phyloP scores from a whole-genome alignment of 1,284 basidiomycete genomes.

The Cutaneotrichosporon mucoides region DNA sequence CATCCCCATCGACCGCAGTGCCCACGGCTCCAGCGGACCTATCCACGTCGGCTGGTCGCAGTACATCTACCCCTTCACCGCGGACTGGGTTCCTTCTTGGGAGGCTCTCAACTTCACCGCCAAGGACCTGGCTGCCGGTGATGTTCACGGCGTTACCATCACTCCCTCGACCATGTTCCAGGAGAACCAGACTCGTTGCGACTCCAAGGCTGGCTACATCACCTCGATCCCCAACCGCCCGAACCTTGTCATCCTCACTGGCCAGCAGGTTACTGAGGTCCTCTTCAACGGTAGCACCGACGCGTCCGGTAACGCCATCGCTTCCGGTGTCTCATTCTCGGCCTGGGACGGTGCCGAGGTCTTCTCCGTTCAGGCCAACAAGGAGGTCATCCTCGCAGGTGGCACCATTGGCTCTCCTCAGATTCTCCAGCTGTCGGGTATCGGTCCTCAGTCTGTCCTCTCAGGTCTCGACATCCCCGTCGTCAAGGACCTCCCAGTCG shows the following conservation, averaged over 20 bases:
- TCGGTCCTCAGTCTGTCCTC: constrained; percentile 62
- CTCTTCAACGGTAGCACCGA: constrained; percentile 57
- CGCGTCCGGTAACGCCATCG: constrained; percentile 52
- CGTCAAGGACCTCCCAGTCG: constrained; percentile 62
- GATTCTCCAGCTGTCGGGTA: constrained; percentile 65
- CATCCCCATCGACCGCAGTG: constrained; percentile 43
- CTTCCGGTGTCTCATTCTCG: constrained; percentile 60
- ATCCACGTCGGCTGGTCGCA: constrained; percentile 49
- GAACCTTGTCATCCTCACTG: constrained; percentile 61
- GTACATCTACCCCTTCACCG: constrained; percentile 53
- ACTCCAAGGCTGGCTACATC: constrained; percentile 65
- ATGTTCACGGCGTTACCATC: constrained; percentile 48
- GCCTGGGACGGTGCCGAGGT: constrained; percentile 36
- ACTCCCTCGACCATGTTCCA: constrained; percentile 64
- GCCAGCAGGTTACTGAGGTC: constrained; percentile 61
- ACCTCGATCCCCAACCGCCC: constrained; percentile 58
- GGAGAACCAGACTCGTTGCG: constrained; percentile 61
- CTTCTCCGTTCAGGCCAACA: constrained; percentile 54
- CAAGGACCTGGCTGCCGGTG: constrained; percentile 48
- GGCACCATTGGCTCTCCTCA: constrained; percentile 65
- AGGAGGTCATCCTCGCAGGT: constrained; percentile 54
- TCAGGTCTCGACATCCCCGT: constrained; percentile 54
- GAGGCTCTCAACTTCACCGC: constrained; percentile 52
- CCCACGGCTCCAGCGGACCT: constrained; percentile 54
- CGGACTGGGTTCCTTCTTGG: constrained; percentile 56